Evolutionary conservation across 2,329 filamentous ascomycete species (phyloP), one percentile per base, ranked within the genome.

Genomic region (Neonectria magnoliae): DNA sequence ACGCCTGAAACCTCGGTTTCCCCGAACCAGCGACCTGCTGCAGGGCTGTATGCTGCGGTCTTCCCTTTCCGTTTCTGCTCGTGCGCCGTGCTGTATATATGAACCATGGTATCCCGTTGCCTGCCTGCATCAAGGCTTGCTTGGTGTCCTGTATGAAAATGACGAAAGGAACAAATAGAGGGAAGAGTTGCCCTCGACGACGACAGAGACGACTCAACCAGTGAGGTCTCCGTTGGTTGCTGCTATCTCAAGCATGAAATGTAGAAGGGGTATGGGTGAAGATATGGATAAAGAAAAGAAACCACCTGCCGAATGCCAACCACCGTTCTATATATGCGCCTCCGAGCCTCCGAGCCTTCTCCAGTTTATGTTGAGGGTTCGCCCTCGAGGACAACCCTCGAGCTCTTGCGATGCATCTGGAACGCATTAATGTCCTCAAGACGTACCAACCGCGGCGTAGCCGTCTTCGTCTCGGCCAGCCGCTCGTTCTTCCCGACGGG

Each of bases 331-430:
- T 41, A 38, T 25, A 45, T 29, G 48, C 38, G 27, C 13, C 47
- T 16, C 47, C 11, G 10, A 22, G 27, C 13, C 47, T 16, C 47
- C 11, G 10, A 22, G 33, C 45, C 20, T n/a, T 3, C 20, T 27
- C 22, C 22, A 2, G 25, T 22, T 5, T 33, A 44, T 36, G 25
- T 41, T 57, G 11, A 58, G 6, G 57, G 59, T 33, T 61, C 54
- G 27, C 79, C 79, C 65, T 88, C 86, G 27, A 88, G 75, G 41
- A 88, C 76, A 36, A 85, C 82, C 54, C 67, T 60, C n/a, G 70
- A 66, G 62, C 81, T 81, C 75, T 87, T 84, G 72, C 87, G 88
- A 76, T 83, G 84, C 63, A 85, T 80, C 66, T 84, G 76, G 60
- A 79, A 80, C 3, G 75, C 76, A 38, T 79, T 71, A 25, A 73